phyloP scores from a whole-genome alignment of 768 basidiomycete species.

The Amanita inopinata region DNA sequence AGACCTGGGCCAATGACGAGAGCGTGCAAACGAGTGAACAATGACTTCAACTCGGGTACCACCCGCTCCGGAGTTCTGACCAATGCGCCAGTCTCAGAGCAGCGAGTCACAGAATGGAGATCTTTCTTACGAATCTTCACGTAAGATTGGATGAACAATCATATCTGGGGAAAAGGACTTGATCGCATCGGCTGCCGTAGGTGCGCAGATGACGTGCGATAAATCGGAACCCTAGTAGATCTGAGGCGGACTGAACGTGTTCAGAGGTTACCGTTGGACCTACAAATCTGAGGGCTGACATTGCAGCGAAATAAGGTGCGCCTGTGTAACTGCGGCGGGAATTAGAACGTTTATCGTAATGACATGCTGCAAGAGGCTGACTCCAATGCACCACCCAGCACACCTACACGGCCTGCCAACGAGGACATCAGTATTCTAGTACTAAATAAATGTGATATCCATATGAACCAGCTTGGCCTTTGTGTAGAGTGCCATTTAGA shows the following conservation, averaged over 20 bases:
- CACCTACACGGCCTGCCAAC: slow-evolving; percentile 71
- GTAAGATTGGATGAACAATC: slow-evolving; percentile 91
- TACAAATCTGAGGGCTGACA: slow-evolving; percentile 82
- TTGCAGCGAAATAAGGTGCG: slow-evolving; percentile 92
- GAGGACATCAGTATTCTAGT: not conserved
- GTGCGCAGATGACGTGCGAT: slow-evolving; percentile 96
- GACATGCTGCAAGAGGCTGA: slow-evolving; percentile 28
- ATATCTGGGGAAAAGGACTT: slow-evolving; percentile 96
- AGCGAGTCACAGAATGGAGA: slow-evolving; percentile 2
- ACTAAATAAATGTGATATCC: not conserved
- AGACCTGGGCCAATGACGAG: slow-evolving; percentile 92
- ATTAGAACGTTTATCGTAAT: not conserved
- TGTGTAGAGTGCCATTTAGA: slow-evolving; percentile 79
- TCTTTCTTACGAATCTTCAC: slow-evolving; percentile 46
- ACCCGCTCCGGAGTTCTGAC: slow-evolving; percentile 41
- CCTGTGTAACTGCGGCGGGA: slow-evolving; percentile 71
- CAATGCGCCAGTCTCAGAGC: not conserved
- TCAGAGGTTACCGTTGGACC: slow-evolving; percentile 14
- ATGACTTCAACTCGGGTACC: slow-evolving; percentile 42
- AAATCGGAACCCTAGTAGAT: slow-evolving; percentile 75
- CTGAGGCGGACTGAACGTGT: slow-evolving; percentile 1
- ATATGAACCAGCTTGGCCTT: slow-evolving; percentile 80
- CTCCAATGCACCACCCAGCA: slow-evolving; percentile 92
- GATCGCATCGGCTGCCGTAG: slow-evolving; percentile 84
- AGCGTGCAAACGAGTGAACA: slow-evolving; percentile 83